phyloP scores from a whole-genome alignment of 106 monocot genomes.

The Xerophyta viscosa region DNA sequence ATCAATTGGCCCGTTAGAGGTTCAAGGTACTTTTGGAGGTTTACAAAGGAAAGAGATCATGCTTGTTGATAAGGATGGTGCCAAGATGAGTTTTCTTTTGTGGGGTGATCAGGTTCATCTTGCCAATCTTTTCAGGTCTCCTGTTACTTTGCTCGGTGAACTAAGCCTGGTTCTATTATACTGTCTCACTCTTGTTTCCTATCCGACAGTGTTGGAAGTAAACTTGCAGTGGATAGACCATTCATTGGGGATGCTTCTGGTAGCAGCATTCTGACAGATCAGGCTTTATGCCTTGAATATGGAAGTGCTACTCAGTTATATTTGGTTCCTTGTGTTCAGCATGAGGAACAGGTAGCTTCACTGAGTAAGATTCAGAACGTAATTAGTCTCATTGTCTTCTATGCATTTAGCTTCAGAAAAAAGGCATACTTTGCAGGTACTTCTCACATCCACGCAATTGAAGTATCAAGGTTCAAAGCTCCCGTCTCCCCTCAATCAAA shows the following conservation, averaged over 20 bases:
- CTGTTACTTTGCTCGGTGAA: constrained; percentile 1
- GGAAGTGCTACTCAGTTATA: constrained; percentile 91
- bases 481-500: constrained; percentile 10
- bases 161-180: not conserved
- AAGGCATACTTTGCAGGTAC: constrained; percentile 35
- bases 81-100: constrained; percentile 66
- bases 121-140: constrained; percentile 80
- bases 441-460: constrained; percentile 67
- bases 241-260: constrained; percentile 42
- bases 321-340: constrained; percentile 70
- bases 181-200: constrained; percentile 17
- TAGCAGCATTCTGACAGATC: constrained; percentile 20
- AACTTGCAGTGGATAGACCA: constrained; percentile 89
- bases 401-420: too few species aligned
- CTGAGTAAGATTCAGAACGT: not conserved
- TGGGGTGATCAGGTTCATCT: constrained; percentile 94
- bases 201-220: constrained; percentile 74
- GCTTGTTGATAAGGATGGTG: constrained; percentile 71
- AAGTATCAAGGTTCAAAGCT: constrained; percentile 43
- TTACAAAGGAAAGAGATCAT: constrained; percentile 55
- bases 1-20: constrained; percentile 58
- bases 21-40: constrained; percentile 28
- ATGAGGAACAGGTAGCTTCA: constrained; percentile 66
- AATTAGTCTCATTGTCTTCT: not conserved
- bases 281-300: constrained; percentile 82